phyloP scores from a whole-genome alignment of 2,329 filamentous ascomycete species.

The Lachnellula cervina region DNA sequence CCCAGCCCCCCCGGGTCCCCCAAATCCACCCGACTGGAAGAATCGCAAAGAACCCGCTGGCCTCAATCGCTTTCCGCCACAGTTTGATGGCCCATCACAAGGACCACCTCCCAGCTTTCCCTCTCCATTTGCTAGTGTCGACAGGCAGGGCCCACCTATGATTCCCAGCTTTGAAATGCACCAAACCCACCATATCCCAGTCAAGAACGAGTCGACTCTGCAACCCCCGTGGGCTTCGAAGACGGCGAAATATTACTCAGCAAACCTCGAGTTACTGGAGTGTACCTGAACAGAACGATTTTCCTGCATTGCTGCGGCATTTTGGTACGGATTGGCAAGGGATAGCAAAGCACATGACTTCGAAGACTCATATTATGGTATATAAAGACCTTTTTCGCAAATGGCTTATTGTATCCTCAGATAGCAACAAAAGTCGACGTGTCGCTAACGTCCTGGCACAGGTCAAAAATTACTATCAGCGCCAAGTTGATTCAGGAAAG shows the following conservation, averaged over 20 bases:
- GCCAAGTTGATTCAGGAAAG: slow-evolving; percentile 53
- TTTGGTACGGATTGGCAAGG: slow-evolving; percentile 76
- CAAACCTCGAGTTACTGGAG: slow-evolving; percentile 83
- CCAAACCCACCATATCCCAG: slow-evolving; percentile 10
- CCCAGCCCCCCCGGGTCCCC: slow-evolving; percentile 12
- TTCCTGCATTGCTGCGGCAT: slow-evolving; percentile 64
- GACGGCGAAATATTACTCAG: slow-evolving; percentile 26
- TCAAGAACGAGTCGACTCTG: slow-evolving; percentile 27
- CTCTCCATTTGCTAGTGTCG: slow-evolving; percentile 18
- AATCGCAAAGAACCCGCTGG: slow-evolving; percentile 13
- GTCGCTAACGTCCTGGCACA: slow-evolving; percentile 35
- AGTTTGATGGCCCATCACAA: slow-evolving; percentile 20
- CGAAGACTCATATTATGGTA: slow-evolving; percentile 84
- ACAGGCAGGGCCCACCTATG: slow-evolving; percentile 16
- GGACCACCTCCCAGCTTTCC: slow-evolving; percentile 14
- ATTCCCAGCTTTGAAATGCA: slow-evolving; percentile 20
- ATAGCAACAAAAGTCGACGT: slow-evolving; percentile 28
- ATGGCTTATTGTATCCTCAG: slow-evolving; percentile 22
- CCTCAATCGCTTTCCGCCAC: slow-evolving; percentile 18
- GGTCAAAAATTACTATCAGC: slow-evolving; percentile 65
- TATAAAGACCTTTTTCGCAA: slow-evolving; percentile 32
- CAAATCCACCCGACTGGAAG: slow-evolving; percentile 19
- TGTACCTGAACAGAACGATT: slow-evolving; percentile 74
- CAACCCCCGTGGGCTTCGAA: slow-evolving; percentile 23
- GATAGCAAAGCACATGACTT: slow-evolving; percentile 75